phyloP scores from a whole-genome alignment of 495 filamentous ascomycete genomes.

The Chaetomium fimeti region DNA sequence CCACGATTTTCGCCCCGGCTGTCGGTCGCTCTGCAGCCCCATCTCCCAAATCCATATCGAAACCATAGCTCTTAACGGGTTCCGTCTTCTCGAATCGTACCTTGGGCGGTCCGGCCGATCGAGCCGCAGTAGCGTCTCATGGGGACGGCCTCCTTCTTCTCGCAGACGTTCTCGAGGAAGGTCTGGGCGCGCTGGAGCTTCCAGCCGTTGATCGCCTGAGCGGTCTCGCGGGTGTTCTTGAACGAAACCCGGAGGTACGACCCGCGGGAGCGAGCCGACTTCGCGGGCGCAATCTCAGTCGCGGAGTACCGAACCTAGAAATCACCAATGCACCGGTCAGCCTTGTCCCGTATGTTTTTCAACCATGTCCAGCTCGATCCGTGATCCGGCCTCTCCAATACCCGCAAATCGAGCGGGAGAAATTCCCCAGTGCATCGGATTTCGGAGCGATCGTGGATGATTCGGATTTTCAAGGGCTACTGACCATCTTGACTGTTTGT shows the following conservation, averaged over 20 bases:
- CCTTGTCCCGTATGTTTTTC: constrained; percentile 15
- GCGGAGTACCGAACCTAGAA: constrained; percentile 95
- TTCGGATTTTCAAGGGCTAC: constrained; percentile 25
- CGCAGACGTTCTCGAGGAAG: constrained; percentile 95
- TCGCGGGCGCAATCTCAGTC: constrained; percentile 78
- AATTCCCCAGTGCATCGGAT: constrained; percentile 12
- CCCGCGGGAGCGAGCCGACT: constrained; percentile 95
- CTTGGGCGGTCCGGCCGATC: constrained; percentile 91
- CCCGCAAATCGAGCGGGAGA: constrained; percentile 18
- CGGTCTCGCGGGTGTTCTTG: constrained; percentile 99
- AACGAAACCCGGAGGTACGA: constrained; percentile 98
- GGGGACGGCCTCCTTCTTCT: constrained; percentile 93
- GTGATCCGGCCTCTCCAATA: constrained; percentile 5
- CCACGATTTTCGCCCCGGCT: background rate
- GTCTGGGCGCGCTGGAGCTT: constrained; percentile 89
- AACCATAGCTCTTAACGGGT: background rate
- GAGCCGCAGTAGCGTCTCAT: constrained; percentile 94
- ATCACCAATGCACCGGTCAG: constrained; percentile 42
- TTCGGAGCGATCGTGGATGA: constrained; percentile 13
- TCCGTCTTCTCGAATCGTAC: constrained; percentile 58
- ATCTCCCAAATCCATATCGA: background rate
- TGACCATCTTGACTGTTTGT: constrained; percentile 45
- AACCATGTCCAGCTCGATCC: constrained; percentile 8
- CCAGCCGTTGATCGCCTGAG: constrained; percentile 98
- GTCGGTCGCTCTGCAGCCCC: background rate